A percentile compares a stretch with the other conserved stretches of the same genome.
Conservation (phyloP, 2,329 filamentous ascomycete genomes). For the Nothopassalora personata region DNA sequence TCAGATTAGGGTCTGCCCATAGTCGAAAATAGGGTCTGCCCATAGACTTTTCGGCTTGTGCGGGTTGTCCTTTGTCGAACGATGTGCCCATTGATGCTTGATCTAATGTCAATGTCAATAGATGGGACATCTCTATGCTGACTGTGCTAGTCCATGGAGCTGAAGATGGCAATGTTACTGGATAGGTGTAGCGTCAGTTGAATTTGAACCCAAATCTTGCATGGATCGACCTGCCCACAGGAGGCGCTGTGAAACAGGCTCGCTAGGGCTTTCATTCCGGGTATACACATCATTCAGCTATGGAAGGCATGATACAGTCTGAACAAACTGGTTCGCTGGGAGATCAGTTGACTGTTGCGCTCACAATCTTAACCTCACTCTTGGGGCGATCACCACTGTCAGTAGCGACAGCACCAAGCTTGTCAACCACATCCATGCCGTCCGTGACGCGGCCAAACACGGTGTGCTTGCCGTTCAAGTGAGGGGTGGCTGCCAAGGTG, state of each 20-base stretch:
- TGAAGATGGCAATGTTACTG: too few species aligned
- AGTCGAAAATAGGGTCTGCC: too few species aligned
- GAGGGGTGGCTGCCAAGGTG: conserved; percentile 50
- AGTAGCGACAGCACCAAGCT: conserved; percentile 83
- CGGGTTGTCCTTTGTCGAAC: neutral
- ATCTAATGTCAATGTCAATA: neutral
- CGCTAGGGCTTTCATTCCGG: neutral
- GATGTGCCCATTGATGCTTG: neutral
- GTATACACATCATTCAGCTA: neutral
- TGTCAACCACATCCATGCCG: conserved; percentile 83
- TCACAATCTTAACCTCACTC: conserved; percentile 69
- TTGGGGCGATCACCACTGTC: conserved; percentile 71
- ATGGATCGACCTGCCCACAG: too few species aligned
- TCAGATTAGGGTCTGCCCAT: too few species aligned
- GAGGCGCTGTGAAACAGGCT: neutral
- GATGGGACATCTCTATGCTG: neutral
- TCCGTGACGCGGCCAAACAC: conserved; percentile 88
- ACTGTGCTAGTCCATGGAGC: neutral
- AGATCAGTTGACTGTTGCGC: conserved; percentile 22
- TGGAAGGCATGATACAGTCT: neutral
- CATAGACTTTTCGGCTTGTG: neutral
- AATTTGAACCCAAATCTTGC: too few species aligned
- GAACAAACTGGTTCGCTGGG: neutral
- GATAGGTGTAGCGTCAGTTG: too few species aligned
- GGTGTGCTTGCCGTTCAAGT: conserved; percentile 80